phyloP scores from a whole-genome alignment of 2,329 filamentous ascomycete species.

The Trematosphaeria pertusa region DNA sequence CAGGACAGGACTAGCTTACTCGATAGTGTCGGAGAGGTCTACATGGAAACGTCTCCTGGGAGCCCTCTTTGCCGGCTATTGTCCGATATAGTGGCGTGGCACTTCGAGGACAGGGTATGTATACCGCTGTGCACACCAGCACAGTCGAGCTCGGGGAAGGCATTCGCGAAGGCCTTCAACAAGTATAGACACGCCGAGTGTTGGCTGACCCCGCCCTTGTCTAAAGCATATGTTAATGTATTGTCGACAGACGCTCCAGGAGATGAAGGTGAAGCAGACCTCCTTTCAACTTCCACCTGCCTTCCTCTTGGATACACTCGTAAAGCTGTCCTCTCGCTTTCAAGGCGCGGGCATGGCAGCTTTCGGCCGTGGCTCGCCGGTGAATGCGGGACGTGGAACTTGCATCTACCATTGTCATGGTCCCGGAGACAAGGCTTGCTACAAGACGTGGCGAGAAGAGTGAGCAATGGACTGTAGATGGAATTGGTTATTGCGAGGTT shows the following conservation, averaged over 20 bases:
- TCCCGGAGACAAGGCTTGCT: conserved; percentile 1
- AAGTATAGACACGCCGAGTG: too few species aligned
- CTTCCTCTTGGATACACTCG: background rate
- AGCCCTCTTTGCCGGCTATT: background rate
- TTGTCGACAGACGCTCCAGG: too few species aligned
- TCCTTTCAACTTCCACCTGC: background rate
- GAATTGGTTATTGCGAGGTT: background rate
- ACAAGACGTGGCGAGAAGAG: conserved; percentile 1
- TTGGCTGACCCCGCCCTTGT: too few species aligned
- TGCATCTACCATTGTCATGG: conserved; percentile 14
- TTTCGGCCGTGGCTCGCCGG: background rate
- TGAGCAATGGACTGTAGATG: background rate
- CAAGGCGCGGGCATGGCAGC: background rate
- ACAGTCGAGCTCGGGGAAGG: too few species aligned
- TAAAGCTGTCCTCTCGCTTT: conserved; percentile 8
- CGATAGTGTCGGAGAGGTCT: conserved; percentile 3
- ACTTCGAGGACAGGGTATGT: background rate
- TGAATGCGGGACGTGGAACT: background rate
- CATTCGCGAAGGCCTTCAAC: too few species aligned
- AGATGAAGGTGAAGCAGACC: background rate
- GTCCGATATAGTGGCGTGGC: background rate
- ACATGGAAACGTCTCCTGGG: background rate
- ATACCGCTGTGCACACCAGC: too few species aligned
- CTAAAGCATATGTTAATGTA: too few species aligned
- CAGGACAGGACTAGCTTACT: background rate